phyloP scores from a whole-genome alignment of 768 basidiomycete genomes.

The Phylloporus arenicola region DNA sequence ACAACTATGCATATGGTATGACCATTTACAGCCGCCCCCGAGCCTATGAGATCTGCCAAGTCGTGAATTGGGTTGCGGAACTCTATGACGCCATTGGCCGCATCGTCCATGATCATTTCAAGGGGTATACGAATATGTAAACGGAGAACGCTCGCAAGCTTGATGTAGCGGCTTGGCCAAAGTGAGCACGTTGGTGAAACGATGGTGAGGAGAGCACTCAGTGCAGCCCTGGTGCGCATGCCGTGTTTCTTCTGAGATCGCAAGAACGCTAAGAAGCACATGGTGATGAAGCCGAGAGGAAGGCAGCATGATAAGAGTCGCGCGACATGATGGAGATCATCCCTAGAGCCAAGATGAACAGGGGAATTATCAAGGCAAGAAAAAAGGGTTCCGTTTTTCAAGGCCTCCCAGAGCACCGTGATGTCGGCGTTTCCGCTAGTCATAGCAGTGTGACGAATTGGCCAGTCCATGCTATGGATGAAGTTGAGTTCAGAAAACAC shows the following conservation, averaged over 20 bases:
- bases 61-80: slow-evolving; percentile 37
- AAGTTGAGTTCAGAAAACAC: not conserved
- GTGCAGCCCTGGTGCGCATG: slow-evolving; percentile 15
- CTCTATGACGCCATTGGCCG: slow-evolving; percentile 40
- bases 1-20: slow-evolving; percentile 33
- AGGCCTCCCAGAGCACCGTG: slow-evolving; percentile 2
- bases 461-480: not conserved
- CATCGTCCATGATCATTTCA: slow-evolving; percentile 32
- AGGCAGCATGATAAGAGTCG: slow-evolving; percentile 4
- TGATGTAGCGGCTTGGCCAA: slow-evolving; percentile 38
- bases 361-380: not conserved
- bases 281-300: slow-evolving; percentile 5
- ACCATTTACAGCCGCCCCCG: slow-evolving; percentile 33
- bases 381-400: not conserved
- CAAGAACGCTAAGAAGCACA: slow-evolving; percentile 7
- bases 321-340: not conserved
- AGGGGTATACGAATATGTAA: slow-evolving; percentile 31
- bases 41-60: slow-evolving; percentile 34
- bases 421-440: not conserved
- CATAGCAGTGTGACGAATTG: slow-evolving; percentile 1
- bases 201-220: slow-evolving; percentile 37
- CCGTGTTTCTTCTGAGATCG: slow-evolving; percentile 8
- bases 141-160: slow-evolving; percentile 23
- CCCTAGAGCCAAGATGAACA: not conserved
- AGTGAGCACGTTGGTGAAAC: slow-evolving; percentile 41